Evolutionary conservation across 1,284 basidiomycete genomes (phyloP), one percentile per base, ranked within the genome.

Genomic region (Naganishia liquefaciens): DNA sequence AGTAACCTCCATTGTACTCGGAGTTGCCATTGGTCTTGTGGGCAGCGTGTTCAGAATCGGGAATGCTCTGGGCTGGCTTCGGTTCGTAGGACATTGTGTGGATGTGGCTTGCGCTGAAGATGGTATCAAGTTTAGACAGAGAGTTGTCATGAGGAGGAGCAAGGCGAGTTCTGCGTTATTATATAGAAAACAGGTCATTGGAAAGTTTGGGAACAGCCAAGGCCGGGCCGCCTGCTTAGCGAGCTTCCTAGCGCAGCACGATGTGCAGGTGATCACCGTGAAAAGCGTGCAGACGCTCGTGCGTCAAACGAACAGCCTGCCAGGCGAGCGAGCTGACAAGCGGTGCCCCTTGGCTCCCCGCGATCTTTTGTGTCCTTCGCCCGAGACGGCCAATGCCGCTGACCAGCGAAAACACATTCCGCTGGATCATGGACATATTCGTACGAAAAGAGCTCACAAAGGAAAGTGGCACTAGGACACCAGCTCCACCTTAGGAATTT

Each of bases 21-120:
- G 46, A 51, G 28, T 52, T 19, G 17, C 19, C 33, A 23, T 43
- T 37, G 52, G 28, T 37, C 21, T 37, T 58, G 15, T 19, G 27
- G 23, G 52, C 17, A 4, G 25, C 46, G 17, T 13, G 39, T 47
- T 65, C 64, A 11, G 47, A 37, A 23, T 65, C 64, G 25, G 28
- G 28, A 42, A 49, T 44, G 30, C 47, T 53, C n/a, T 58, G 64
- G 5, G 44, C 42, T 23, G 57, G 64, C 52, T 65, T 65, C 17
- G 51, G 53, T 47, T 60, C 64, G 49, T 65, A 52, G 10, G 64
- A 60, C 64, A 65, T 65, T 30, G 27, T 57, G 53, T 5, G 19
- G 6, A 17, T 40, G n/a, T 21, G 25, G 17, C 39, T 54, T 40
- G 53, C 11, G 11, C 6, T 5, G 33, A 25, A 43, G 17, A 21